Evolutionary conservation across 225 moss, liverwort and hornwort genomes (phyloP).

Genomic region (Pleurozium schreberi): DNA sequence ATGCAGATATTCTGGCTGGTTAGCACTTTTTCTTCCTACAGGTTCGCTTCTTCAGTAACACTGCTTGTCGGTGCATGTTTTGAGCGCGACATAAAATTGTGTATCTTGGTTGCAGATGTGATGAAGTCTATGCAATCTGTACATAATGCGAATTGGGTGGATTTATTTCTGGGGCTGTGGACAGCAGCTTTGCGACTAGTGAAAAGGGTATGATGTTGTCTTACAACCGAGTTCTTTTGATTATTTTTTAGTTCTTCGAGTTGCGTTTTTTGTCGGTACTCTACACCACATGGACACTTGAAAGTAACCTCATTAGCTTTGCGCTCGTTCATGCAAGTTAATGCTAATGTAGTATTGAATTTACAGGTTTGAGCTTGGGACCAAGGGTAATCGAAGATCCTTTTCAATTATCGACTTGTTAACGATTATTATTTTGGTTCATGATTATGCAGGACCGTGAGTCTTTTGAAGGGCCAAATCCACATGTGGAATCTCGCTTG

Average conservation of each 20-base stretch:
- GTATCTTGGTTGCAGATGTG: slow-evolving; percentile 48
- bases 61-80: background rate
- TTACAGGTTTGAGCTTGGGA: background rate
- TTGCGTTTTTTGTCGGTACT: background rate
- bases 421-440: background rate
- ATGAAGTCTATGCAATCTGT: slow-evolving; percentile 90
- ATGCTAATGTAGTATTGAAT: background rate
- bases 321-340: background rate
- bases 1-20: slow-evolving; percentile 48
- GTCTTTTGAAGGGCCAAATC: slow-evolving; percentile 70
- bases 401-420: background rate
- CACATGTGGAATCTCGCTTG: slow-evolving; percentile 83
- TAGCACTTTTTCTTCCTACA: background rate
- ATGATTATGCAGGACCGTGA: slow-evolving; percentile 61
- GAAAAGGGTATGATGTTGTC: slow-evolving; percentile 45
- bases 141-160: slow-evolving; percentile 81
- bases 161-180: slow-evolving; percentile 87
- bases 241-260: background rate
- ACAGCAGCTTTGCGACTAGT: slow-evolving; percentile 88
- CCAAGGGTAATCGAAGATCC: background rate
- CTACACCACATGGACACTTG: background rate
- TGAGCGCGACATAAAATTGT: background rate
- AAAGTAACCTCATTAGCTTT: background rate
- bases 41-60: background rate
- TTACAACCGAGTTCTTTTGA: background rate